phyloP scores from a whole-genome alignment of 495 filamentous ascomycete species.

The Hypoxylon lienhwacheense region DNA sequence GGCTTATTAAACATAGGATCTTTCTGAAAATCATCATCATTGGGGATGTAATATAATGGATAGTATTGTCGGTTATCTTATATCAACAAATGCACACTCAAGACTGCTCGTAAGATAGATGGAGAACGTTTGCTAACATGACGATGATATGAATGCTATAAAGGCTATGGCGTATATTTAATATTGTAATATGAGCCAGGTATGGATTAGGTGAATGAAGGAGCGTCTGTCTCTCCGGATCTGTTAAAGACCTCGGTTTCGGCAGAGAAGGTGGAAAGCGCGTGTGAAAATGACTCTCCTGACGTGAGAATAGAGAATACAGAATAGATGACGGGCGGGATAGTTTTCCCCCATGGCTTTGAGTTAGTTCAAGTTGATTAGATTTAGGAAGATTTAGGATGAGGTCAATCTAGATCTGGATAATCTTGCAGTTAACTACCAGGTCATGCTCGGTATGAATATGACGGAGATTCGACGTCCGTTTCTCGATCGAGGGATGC shows the following conservation, averaged over 20 bases:
- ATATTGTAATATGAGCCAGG: constrained; percentile 1
- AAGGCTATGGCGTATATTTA: not conserved
- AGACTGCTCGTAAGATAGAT: not conserved
- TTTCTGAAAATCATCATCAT: constrained; percentile 18
- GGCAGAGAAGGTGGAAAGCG: not conserved
- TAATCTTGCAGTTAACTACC: not conserved
- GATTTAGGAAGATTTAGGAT: too few relatives aligned
- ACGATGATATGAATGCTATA: too few relatives aligned
- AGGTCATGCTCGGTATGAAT: constrained; percentile 4
- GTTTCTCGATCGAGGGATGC: constrained; percentile 19
- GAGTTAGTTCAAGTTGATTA: too few relatives aligned
- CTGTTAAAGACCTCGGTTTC: constrained; percentile 1
- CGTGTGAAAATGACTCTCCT: too few relatives aligned
- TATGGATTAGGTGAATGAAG: too few relatives aligned
- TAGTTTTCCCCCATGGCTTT: too few relatives aligned
- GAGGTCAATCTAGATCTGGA: constrained; percentile 12
- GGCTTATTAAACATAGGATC: constrained; percentile 22
- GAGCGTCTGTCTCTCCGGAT: not conserved
- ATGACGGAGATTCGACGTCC: constrained; percentile 22
- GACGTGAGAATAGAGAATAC: too few relatives aligned
- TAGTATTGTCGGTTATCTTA: not conserved
- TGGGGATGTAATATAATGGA: not conserved
- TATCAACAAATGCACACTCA: too few relatives aligned
- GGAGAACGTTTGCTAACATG: too few relatives aligned
- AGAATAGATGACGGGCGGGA: too few relatives aligned